Percentiles rank a stretch among this genome's conserved stretches.
Evolutionary conservation across 495 filamentous ascomycete genomes (phyloP).

Genomic region (Hypoxylon trugodes): DNA sequence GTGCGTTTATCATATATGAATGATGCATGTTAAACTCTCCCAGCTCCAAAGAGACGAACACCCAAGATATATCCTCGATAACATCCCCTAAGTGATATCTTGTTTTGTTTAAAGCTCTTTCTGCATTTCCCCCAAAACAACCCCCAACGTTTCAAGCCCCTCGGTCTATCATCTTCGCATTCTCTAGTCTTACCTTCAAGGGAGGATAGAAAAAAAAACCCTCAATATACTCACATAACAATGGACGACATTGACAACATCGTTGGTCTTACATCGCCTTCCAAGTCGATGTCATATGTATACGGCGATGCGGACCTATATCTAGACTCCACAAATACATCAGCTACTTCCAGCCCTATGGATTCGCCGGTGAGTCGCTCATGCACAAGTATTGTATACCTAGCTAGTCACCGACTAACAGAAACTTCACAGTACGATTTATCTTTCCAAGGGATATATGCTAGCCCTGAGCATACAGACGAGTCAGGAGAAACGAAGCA

Average conservation of each 20-base stretch:
- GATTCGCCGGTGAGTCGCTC: conserved; percentile 47
- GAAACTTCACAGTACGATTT: conserved; percentile 45
- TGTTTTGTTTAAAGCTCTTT: conserved; percentile 11
- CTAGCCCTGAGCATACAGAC: conserved; percentile 49
- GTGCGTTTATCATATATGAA: conserved; percentile 21
- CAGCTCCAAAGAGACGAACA: conserved; percentile 9
- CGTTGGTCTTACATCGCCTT: conserved; percentile 47
- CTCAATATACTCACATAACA: conserved; percentile 9
- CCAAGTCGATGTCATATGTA: conserved; percentile 46
- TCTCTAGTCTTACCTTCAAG: neutral
- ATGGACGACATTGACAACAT: conserved; percentile 46
- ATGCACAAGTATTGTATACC: neutral
- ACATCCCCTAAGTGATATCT: conserved; percentile 11
- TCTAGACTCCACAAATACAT: conserved; percentile 46
- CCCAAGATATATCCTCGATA: conserved; percentile 37
- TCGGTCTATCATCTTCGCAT: neutral
- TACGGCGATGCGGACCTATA: conserved; percentile 53
- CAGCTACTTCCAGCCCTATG: conserved; percentile 53
- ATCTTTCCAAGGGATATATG: conserved; percentile 47
- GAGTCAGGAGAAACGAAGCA: conserved; percentile 42
- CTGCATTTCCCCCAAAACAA: neutral
- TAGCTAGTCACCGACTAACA: too few relatives aligned
- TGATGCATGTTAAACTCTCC: conserved; percentile 22
- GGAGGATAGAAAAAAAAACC: neutral
- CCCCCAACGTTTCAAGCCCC: neutral